Base-by-base conservation (phyloP, 2,329 filamentous ascomycete species). In the Fusarium gaditjirri region DNA sequence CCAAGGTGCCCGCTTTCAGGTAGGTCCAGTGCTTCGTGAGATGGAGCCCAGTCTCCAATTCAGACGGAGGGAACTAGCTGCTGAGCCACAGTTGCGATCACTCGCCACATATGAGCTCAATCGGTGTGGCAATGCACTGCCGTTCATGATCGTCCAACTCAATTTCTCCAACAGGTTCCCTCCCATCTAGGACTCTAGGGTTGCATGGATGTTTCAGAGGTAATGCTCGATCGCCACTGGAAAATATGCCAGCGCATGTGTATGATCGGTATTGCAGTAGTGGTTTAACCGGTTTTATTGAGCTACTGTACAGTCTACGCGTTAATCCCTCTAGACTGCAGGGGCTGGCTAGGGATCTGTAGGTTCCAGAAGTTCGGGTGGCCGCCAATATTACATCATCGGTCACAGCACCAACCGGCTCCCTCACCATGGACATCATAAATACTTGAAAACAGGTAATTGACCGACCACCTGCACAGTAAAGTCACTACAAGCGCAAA, bases 311-410 rank as follows among this genome's bases (percentile, higher is more conserved):
- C n/a, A 50, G 25, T 35, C n/a, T 29, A 49, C 36, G 52, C 29
- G 44, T 68, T 56, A 61, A 64, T 62, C 55, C 42, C 55, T 50
- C 56, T 31, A 63, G 54, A 54, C 60, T 46, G 31, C 21, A 54
- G 47, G 44, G 31, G 46, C 35, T 27, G 29, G 23, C 31, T 55
- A 54, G 29, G 68, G 56, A 25, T 57, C 66, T 71, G 62, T 59
- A 71, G 42, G 67, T 68, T 65, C 69, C 55, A 58, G 50, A 61
- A 58, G 46, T 56, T 70, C 44, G 29, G 64, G 50, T 72, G 46
- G 70, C 55, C 56, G 54, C 50, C 25, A 39, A 29, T 61, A 75
- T 77, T 77, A 77, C 75, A 77, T 77, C 75, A 77, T 77, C 53
- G 71, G 47, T 59, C 57, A 56, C 55, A 65, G 50, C 41, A 50